phyloP scores from a whole-genome alignment of 306 rosid species.

The Quercus cerris region DNA sequence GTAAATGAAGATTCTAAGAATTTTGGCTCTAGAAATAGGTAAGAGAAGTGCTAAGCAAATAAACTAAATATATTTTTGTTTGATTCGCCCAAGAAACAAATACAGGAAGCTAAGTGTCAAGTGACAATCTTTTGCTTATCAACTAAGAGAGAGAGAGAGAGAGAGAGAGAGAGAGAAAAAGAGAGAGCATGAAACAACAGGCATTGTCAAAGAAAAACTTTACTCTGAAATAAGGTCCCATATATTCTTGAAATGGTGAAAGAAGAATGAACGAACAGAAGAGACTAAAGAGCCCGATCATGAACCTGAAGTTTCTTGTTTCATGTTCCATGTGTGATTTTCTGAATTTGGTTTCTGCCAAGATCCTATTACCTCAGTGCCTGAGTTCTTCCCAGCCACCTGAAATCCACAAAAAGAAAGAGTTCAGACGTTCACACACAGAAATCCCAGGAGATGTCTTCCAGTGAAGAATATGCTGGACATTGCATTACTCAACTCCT shows the following conservation, averaged over 20 bases:
- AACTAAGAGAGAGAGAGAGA: background rate
- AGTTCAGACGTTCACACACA: background rate
- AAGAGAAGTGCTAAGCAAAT: background rate
- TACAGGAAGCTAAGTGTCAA: background rate
- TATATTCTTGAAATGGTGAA: background rate
- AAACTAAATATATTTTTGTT: background rate
- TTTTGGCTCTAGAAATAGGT: background rate
- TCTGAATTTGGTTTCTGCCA: slow-evolving; percentile 33
- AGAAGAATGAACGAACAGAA: background rate
- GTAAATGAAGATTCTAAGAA: slow-evolving; percentile 6
- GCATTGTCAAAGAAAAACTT: background rate
- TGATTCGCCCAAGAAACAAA: background rate
- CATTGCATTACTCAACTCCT: background rate
- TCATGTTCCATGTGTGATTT: slow-evolving; percentile 35
- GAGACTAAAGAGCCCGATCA: background rate
- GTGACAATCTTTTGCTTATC: too few species aligned
- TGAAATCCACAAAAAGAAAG: slow-evolving; percentile 13
- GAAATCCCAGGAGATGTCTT: background rate
- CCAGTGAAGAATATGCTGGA: background rate
- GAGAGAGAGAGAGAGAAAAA: background rate
- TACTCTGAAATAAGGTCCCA: background rate
- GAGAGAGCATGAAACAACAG: background rate
- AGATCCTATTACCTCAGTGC: slow-evolving; percentile 26
- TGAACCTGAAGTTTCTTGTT: slow-evolving; percentile 36
- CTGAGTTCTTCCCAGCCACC: slow-evolving; percentile 32